phyloP scores from a whole-genome alignment of 78 protist species.

The slime mould (Dictyostelium discoideum) region DNA sequence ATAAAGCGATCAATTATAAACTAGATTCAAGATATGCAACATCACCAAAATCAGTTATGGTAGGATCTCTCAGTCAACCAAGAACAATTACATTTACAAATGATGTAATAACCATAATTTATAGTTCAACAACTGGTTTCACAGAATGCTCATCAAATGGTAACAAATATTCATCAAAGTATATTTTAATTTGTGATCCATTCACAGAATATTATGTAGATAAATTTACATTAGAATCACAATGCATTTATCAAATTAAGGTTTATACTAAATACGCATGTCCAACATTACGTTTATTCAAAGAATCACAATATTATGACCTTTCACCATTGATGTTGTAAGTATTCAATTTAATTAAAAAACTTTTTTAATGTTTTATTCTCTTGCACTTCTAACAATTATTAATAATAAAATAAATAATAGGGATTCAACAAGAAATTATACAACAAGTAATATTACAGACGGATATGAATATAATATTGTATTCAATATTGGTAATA shows the following conservation, averaged over 20 bases:
- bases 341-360: neutral
- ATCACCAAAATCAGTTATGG: neutral
- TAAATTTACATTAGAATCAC: neutral
- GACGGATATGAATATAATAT: neutral
- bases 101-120: neutral
- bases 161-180: neutral
- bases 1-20: neutral
- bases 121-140: neutral
- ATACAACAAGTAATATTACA: neutral
- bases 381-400: neutral
- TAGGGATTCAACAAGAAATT: neutral
- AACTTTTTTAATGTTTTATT: no score
- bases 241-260: neutral
- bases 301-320: neutral
- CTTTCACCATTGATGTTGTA: neutral
- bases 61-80: neutral
- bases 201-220: neutral
- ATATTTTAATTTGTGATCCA: neutral
- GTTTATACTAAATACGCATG: neutral
- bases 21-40: neutral
- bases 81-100: neutral
- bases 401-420: neutral
- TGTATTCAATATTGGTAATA: neutral
- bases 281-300: neutral
- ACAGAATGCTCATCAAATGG: neutral